Conservation (phyloP, 148 eudicot species). For the Camellia lanceoleosa region DNA sequence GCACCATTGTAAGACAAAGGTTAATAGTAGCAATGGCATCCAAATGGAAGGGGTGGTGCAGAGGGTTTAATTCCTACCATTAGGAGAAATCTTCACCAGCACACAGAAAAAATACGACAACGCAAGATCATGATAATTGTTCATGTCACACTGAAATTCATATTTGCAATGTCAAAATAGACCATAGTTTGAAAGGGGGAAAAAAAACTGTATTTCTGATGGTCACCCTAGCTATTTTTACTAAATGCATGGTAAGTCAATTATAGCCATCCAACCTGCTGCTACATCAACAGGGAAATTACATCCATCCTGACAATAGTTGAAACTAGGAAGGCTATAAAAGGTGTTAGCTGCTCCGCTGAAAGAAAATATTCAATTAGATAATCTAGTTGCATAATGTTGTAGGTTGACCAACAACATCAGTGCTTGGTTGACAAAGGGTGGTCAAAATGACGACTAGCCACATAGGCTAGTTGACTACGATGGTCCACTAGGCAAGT, state of each 20-base stretch:
- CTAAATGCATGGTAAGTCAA: neutral
- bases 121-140: neutral
- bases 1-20: neutral
- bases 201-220: neutral
- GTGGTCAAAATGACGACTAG: neutral
- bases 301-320: neutral
- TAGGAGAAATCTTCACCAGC: neutral
- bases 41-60: neutral
- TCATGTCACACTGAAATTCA: neutral
- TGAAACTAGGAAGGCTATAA: neutral
- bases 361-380: neutral
- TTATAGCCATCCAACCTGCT: neutral
- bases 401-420: neutral
- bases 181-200: neutral
- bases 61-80: neutral
- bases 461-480: neutral
- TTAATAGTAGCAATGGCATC: neutral
- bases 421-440: too few relatives aligned
- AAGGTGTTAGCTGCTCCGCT: neutral
- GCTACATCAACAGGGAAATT: neutral
- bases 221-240: neutral
- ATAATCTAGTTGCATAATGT: neutral
- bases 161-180: neutral
- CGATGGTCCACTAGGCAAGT: neutral
- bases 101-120: neutral